These are phyloP conservation scores for Naumovozyma baii DNA, from an alignment of 805 yeast species.

Conservation along the genomic window DNA sequence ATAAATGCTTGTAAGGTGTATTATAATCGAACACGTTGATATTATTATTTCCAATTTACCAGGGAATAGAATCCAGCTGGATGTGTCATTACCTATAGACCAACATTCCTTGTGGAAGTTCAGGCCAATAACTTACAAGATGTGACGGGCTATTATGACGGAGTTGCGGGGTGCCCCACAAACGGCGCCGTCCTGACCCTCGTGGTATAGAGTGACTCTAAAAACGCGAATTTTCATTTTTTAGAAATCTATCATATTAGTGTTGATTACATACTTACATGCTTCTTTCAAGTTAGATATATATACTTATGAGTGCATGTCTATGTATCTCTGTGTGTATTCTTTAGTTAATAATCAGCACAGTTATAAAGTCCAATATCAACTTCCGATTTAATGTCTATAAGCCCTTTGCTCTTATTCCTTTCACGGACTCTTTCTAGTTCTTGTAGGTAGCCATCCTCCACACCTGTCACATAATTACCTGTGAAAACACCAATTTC, in stretches of 20 bases:
- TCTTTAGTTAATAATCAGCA: conserved; percentile 37
- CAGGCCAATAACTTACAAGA: neutral
- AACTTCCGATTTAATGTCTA: conserved; percentile 70
- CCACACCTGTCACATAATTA: conserved; percentile 86
- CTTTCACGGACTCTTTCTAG: conserved; percentile 69
- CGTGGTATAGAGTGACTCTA: too few species aligned
- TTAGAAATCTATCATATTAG: too few species aligned
- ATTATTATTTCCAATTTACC: neutral
- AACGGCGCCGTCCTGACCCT: too few species aligned
- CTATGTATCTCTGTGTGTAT: too few species aligned
- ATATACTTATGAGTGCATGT: too few species aligned
- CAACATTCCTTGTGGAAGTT: too few species aligned
- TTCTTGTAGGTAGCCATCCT: conserved; percentile 69
- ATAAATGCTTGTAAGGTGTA: too few species aligned
- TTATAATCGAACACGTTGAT: too few species aligned
- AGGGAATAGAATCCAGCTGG: neutral
- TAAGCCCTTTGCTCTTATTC: conserved; percentile 32
- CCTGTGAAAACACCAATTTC: conserved; percentile 98
- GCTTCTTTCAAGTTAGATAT: too few species aligned
- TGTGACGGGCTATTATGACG: too few species aligned
- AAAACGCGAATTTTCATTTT: too few species aligned
- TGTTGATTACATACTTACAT: too few species aligned
- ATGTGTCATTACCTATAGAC: neutral
- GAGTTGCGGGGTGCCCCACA: neutral
- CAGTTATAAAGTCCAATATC: conserved; percentile 54